Base-by-base conservation (phyloP, 2,329 filamentous ascomycete genomes). In the Pseudogymnoascus sp. region DNA sequence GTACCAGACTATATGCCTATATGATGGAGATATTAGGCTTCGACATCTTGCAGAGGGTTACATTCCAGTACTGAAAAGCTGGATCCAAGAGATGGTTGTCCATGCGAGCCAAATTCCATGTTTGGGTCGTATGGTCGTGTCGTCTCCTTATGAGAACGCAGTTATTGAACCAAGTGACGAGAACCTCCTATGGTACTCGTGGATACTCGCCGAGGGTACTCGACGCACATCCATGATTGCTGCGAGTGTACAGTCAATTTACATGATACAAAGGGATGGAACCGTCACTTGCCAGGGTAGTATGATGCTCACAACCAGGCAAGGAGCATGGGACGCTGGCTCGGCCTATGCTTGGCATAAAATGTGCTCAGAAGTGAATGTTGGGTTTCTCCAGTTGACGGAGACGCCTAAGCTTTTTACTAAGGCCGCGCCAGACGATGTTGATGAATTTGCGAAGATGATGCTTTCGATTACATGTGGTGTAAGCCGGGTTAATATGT, bases 181-280 rank as follows among this genome's bases (percentile, higher is more conserved):
- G 2, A 66, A 69, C 1, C 59, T 71, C 1, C 48, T 68, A 0
- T 73, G 71, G 71, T 66, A 71, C 33, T 66, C 70, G 3, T 73
- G 71, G 71, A 67, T 73, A 18, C 58, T 73, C 1, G 65, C 71
- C 2, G 72, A 73, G 61, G 69, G 67, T 21, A 61, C 71, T n/a
- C 65, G 72, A 5, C 68, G 72, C 8, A 72, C 70, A 0, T 73
- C 70, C 66, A 60, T 68, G 21, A 39, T 71, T 6, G 65, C 64
- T 1, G 63, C 64, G 25, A 62, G 66, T n/a, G 62, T 69, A 2
- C 60, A 67, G 31, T 63, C 64, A 9, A 61, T 66, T 3, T 69
- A 69, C 36, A 40, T 64, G 27, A 29, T 67, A 60, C 29, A 66
- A 45, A 25, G 69, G 64, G 61, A 66, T 58, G 18, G 62, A 18